phyloP scores from a whole-genome alignment of 148 eudicot genomes.

The Salicornia ramosissima region DNA sequence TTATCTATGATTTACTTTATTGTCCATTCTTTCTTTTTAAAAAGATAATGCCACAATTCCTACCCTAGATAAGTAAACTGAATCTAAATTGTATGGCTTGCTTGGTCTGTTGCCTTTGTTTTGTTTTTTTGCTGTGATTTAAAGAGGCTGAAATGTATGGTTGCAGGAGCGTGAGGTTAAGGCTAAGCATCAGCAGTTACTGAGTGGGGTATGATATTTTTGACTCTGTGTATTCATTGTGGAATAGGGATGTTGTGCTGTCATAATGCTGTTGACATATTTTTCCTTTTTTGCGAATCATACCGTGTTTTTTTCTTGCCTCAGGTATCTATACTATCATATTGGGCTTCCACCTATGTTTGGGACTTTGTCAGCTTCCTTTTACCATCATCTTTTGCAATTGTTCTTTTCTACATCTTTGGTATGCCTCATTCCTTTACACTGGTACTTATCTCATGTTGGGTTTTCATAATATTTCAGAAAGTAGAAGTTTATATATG shows the following conservation, averaged over 20 bases:
- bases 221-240: neutral
- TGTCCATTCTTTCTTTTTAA: too few species aligned
- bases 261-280: neutral
- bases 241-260: neutral
- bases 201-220: slow-evolving; percentile 77
- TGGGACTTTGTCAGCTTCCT: slow-evolving; percentile 98
- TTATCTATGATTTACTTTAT: too few species aligned
- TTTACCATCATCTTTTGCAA: slow-evolving; percentile 79
- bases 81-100: neutral
- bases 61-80: neutral
- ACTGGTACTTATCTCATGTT: neutral
- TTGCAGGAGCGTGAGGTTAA: slow-evolving; percentile 90
- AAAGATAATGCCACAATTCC: too few species aligned
- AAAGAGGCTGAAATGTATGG: neutral
- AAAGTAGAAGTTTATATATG: neutral
- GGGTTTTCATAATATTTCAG: neutral
- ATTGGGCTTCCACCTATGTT: slow-evolving; percentile 79
- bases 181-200: slow-evolving; percentile 95
- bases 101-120: neutral
- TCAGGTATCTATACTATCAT: slow-evolving; percentile 85
- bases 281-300: slow-evolving; percentile 15
- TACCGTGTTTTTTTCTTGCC: slow-evolving; percentile 2
- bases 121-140: neutral
- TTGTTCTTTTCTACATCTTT: slow-evolving; percentile 71
- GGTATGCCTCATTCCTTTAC: slow-evolving; percentile 41